Conservation (phyloP, 73 alveolate genomes). For the Blepharisma stoltei region DNA sequence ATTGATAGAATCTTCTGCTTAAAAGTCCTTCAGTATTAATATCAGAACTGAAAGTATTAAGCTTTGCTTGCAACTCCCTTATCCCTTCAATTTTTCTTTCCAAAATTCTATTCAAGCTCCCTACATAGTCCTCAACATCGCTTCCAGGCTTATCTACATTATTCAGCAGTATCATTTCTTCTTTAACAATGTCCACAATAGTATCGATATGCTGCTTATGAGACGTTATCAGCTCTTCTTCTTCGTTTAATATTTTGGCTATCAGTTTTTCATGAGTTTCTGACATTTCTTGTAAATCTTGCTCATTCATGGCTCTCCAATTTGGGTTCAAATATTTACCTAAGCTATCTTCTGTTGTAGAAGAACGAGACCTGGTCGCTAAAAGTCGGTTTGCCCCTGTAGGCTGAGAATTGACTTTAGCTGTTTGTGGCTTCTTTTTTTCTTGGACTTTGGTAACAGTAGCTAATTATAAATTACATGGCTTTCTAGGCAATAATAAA, state of each 20-base stretch:
- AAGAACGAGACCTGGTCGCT: not conserved
- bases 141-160: conserved; percentile 98
- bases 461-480: not conserved
- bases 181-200: conserved; percentile 92
- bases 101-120: conserved; percentile 82
- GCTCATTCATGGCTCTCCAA: not conserved
- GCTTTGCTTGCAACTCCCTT: conserved; percentile 34
- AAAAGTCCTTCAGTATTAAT: not conserved
- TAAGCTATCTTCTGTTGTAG: conserved; percentile 3
- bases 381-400: not conserved
- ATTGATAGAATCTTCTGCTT: conserved; percentile 6
- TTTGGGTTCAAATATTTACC: not conserved
- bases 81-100: conserved; percentile 70
- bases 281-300: conserved; percentile 36
- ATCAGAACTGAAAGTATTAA: not conserved
- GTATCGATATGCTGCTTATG: conserved; percentile 96
- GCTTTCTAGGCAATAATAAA: not conserved
- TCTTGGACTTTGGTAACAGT: too few species aligned
- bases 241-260: conserved; percentile 91
- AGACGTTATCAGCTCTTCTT: conserved; percentile 90
- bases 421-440: not conserved
- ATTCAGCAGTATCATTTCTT: conserved; percentile 91
- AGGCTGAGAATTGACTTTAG: not conserved
- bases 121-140: conserved; percentile 96
- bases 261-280: conserved; percentile 92